These are phyloP conservation scores for Dactylellina cionopaga DNA, from an alignment of 2,329 filamentous ascomycete genomes.

Conservation along the genomic window DNA sequence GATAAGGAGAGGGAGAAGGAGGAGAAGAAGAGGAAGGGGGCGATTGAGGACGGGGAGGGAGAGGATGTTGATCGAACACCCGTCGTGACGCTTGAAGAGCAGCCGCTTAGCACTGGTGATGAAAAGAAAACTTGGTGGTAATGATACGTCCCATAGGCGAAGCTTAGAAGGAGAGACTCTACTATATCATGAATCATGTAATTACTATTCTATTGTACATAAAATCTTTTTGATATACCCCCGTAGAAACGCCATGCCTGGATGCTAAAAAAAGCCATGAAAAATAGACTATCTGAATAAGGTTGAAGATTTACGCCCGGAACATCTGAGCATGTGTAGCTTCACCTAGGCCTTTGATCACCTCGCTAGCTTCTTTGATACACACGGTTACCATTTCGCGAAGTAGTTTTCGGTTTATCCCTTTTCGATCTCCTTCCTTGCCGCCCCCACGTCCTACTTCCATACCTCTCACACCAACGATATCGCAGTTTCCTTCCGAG, in stretches of 20 bases:
- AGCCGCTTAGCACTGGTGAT: conserved; percentile 16
- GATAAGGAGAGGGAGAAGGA: conserved; percentile 41
- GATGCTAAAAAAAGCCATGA: conserved; percentile 12
- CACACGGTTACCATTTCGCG: conserved; percentile 39
- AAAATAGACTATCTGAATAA: not conserved
- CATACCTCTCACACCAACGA: conserved; percentile 47
- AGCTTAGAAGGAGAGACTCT: conserved; percentile 7
- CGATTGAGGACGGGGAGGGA: not conserved
- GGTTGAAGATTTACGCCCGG: conserved; percentile 17
- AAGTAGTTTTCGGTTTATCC: conserved; percentile 37
- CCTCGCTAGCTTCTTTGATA: conserved; percentile 24
- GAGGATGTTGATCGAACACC: conserved; percentile 6
- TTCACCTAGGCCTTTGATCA: conserved; percentile 37
- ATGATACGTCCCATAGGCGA: not conserved
- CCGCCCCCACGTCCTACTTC: conserved; percentile 47
- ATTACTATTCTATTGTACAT: conserved; percentile 53
- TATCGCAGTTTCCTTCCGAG: conserved; percentile 31
- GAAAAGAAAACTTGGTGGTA: conserved; percentile 52
- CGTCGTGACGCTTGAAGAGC: conserved; percentile 46
- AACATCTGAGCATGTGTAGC: conserved; percentile 45
- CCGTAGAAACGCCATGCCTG: conserved; percentile 44
- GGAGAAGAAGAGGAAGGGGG: conserved; percentile 23
- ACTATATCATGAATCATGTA: conserved; percentile 36
- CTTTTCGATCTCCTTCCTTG: conserved; percentile 43
- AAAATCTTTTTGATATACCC: conserved; percentile 44